Base-by-base conservation (phyloP, 2,329 filamentous ascomycete species). In the Sarocladiaceae sp. region DNA sequence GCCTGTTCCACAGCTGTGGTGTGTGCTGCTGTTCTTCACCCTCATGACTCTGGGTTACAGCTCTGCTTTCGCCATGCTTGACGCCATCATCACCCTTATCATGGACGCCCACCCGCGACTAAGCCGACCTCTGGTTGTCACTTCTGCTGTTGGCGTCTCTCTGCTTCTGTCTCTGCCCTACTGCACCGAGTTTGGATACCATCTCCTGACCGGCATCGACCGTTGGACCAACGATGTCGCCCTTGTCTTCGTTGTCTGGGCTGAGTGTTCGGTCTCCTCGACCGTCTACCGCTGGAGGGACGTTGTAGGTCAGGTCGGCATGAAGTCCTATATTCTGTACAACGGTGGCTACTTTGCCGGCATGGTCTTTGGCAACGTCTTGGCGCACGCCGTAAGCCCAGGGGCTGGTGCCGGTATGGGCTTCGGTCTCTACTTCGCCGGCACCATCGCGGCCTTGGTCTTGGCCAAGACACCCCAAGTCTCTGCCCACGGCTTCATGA, bases 1-100 rank as follows among this genome's bases (percentile, higher is more conserved):
- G 69, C 76, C 76, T 0, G 75, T 67, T 0, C 63, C 74, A 2
- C 77, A 77, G 33, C 78, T 74, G 49, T 80, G 75, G 75, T 73
- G 75, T 0, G 61, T 78, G n/a, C 59, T 74, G 0, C 58, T 79
- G 2, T 80, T 80, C 55, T 76, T 80, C 47, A 79, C 75, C 0
- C 64, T 80, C 6, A 69, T 78, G 47, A 70, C 79, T 1, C 66
- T 80, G 1, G 76, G 76, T 0, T 77, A 76, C 52, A 75, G 70
- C 47, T 79, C 75, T 0, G 73, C 76, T 1, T 79, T 79, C 47
- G 75, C 74, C 39, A 77, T 80, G 73, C 58, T 80, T 5, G 76
- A 80, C 50, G 74, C 72, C 4, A 64, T 73, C 4, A 71, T 73
- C 6, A 80, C 76, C 0, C 53, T 78, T 33, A 59, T 73, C 29